phyloP scores from a whole-genome alignment of 352 stramenopile genomes.

The Elongisporangium senticosum region DNA sequence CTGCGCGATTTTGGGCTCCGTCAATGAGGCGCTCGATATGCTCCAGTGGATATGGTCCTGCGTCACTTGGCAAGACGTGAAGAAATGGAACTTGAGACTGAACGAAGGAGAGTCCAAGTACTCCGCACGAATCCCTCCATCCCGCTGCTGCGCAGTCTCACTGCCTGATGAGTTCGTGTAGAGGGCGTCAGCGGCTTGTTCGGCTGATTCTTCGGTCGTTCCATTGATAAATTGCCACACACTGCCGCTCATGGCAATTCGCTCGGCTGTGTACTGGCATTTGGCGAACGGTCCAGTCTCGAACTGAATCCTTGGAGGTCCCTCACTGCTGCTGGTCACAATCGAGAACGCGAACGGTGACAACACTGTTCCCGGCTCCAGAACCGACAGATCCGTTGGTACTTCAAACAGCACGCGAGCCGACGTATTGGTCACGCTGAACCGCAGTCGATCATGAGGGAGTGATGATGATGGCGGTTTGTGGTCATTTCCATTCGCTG shows the following conservation, averaged over 20 bases:
- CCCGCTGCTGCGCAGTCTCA: neutral
- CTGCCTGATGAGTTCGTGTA: neutral
- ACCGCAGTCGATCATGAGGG: conserved; percentile 37
- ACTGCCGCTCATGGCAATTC: conserved; percentile 37
- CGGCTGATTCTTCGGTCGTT: conserved; percentile 18
- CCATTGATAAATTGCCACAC: conserved; percentile 43
- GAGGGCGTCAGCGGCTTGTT: neutral
- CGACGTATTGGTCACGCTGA: conserved; percentile 58
- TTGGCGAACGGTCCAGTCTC: conserved; percentile 67
- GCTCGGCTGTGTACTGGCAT: conserved; percentile 58
- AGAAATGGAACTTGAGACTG: conserved; percentile 57
- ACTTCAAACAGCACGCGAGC: conserved; percentile 64
- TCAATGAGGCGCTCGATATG: conserved; percentile 56
- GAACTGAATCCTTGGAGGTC: conserved; percentile 38
- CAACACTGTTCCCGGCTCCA: conserved; percentile 34
- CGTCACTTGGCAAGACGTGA: conserved; percentile 71
- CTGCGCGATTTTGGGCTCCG: conserved; percentile 48
- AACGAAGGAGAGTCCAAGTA: conserved; percentile 70
- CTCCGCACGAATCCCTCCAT: conserved; percentile 16
- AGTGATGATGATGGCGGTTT: conserved; percentile 6
- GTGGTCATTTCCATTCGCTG: conserved; percentile 3
- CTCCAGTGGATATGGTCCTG: conserved; percentile 70
- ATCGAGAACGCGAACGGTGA: conserved; percentile 49
- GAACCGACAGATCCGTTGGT: conserved; percentile 26
- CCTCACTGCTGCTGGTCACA: conserved; percentile 29